Evolutionary conservation across 306 rosid genomes (phyloP), one percentile per base, ranked within the genome.

Genomic region (Clitoria ternatea): DNA sequence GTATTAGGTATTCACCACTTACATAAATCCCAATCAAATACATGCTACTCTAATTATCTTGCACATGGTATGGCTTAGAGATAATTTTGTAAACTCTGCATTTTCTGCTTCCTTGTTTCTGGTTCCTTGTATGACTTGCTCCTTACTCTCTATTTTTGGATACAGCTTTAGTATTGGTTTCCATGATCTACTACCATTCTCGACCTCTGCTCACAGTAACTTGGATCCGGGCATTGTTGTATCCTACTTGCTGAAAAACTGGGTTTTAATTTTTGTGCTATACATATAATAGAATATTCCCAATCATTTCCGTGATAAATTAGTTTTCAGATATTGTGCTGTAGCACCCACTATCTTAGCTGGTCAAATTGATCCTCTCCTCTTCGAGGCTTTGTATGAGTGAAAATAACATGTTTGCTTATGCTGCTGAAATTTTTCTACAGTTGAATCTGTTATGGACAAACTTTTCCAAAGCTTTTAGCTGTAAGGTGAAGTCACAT

Each of bases 321-420:
- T 72, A 81, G 78, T 52, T 77, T 81, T 79, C 84, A 94, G 99
- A 83, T 94, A 88, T 62, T 91, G 92, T 83, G 97, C 90, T 43
- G 69, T 89, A 61, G 97, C 97, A 49, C 99, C 97, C 49, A 91
- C 97, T 19, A 56, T 94, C 79, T 74, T 94, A 81, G 92, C 96
- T 40, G 99, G 99, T 67, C 84, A 85, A 82, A 87, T 94, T 66
- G 73, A 87, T 79, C 96, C 96, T 47, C 27, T 86, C 77, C 95
- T 91, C 81, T 94, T 94, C 79, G 99, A 94, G 82, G 92, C 95
- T 81, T 69, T 94, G 70, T 94, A 94, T 83, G 99, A 89, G 81
- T n/a, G n/a, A 2, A 15, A n/a, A 50, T 48, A n/a, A n/a, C n/a
- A 32, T 68, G 72, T 33, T 49, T 65, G 35, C 73, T 43, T 72